Percentiles rank a stretch among this genome's conserved stretches.
Evolutionary conservation across 2,329 filamentous ascomycete genomes (phyloP).

Genomic region (Diaporthe ilicicola): DNA sequence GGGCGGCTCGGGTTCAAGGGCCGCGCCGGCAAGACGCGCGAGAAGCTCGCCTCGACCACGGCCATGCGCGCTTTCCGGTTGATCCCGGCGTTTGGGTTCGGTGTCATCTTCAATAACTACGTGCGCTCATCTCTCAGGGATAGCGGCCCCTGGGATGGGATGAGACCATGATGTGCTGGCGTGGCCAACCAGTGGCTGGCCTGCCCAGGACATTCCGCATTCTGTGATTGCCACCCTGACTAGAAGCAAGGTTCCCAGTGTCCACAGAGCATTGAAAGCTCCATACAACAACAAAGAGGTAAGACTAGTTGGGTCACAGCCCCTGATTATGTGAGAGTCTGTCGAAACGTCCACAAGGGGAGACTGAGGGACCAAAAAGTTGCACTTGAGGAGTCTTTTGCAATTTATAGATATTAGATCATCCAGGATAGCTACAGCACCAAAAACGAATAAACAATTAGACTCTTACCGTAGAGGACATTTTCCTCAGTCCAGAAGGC

Average conservation of each 20-base stretch:
- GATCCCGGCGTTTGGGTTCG: constrained; percentile 5
- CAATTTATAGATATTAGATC: neutral
- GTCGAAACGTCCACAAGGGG: neutral
- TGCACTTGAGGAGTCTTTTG: neutral
- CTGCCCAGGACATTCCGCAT: neutral
- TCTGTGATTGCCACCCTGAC: too few species aligned
- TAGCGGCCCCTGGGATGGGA: neutral
- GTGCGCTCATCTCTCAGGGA: neutral
- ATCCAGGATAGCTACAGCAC: too few species aligned
- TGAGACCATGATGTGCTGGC: neutral
- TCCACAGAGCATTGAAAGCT: neutral
- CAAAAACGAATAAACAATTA: too few species aligned
- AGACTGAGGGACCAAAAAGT: neutral
- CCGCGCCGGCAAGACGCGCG: neutral
- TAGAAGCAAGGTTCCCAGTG: too few species aligned
- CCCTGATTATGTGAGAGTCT: neutral
- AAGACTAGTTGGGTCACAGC: neutral
- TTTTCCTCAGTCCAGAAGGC: too few species aligned
- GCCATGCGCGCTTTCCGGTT: constrained; percentile 8
- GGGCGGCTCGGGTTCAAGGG: neutral
- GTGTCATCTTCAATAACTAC: constrained; percentile 12
- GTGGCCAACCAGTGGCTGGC: neutral
- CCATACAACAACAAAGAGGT: too few species aligned
- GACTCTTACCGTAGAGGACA: too few species aligned
- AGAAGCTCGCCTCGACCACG: constrained; percentile 8